Evolutionary conservation across 2,329 filamentous ascomycete genomes (phyloP).

Genomic region (Aspergillus caelatus): DNA sequence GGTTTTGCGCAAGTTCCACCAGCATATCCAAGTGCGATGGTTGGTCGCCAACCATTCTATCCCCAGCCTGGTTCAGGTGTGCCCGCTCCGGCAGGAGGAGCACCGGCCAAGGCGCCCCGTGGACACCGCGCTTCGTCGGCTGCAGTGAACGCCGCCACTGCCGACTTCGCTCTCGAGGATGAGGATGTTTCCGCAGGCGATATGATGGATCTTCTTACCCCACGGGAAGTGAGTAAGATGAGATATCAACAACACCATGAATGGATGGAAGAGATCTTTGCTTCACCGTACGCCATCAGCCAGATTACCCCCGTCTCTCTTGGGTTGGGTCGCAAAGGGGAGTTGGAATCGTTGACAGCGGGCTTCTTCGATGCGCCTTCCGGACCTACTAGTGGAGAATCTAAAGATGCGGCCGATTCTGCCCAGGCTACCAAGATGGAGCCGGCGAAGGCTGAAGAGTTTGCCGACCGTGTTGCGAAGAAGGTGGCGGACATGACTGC

Average conservation of each 20-base stretch:
- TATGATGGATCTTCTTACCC: constrained; percentile 85
- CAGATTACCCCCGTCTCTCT: constrained; percentile 88
- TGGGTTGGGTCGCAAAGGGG: constrained; percentile 80
- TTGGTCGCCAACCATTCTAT: constrained; percentile 41
- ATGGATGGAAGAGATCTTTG: constrained; percentile 98
- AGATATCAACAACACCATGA: constrained; percentile 95
- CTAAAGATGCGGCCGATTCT: constrained; percentile 33
- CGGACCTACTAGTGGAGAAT: constrained; percentile 31
- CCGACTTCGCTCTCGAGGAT: constrained; percentile 68
- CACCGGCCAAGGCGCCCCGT: constrained; percentile 41
- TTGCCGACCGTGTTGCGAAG: constrained; percentile 74
- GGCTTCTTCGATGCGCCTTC: constrained; percentile 74
- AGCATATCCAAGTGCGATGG: constrained; percentile 42
- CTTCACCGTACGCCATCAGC: constrained; percentile 81
- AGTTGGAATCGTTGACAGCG: constrained; percentile 77
- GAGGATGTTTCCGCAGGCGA: constrained; percentile 88
- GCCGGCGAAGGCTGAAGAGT: constrained; percentile 77
- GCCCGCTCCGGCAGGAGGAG: constrained; percentile 26
- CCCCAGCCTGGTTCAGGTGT: constrained; percentile 32
- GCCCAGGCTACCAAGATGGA: constrained; percentile 65
- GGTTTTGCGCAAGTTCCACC: constrained; percentile 54
- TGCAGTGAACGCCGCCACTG: constrained; percentile 40
- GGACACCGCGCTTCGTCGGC: constrained; percentile 47
- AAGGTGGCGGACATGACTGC: constrained; percentile 73
- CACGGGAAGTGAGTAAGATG: constrained; percentile 82